Conservation (phyloP, 345 rosid species). For the Boechera retrofracta region DNA sequence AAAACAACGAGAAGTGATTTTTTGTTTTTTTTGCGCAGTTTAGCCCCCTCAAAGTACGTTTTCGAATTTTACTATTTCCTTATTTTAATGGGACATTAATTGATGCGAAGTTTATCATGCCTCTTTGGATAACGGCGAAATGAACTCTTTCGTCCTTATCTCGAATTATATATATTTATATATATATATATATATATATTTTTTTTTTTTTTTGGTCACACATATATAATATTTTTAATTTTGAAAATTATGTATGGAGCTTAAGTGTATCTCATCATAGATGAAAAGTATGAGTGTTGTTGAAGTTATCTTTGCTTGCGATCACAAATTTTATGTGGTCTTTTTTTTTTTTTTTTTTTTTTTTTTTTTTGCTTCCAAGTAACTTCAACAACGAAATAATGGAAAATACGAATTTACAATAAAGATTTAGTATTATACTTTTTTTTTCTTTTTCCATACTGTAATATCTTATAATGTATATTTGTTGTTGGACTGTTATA, state of each 20-base stretch:
- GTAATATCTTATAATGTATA: no score
- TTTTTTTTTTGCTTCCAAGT: neutral
- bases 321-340: conserved; percentile 8
- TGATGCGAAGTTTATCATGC: conserved; percentile 11
- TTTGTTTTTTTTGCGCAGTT: conserved; percentile 1
- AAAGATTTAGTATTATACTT: no score
- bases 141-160: neutral
- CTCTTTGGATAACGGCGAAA: conserved; percentile 1
- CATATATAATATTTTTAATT: neutral
- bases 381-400: neutral
- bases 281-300: neutral
- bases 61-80: neutral
- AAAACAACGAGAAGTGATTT: conserved; percentile 13
- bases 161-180: no score
- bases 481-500: neutral
- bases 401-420: neutral
- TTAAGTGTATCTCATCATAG: neutral
- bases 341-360: no score
- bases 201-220: no score
- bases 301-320: conserved; percentile 16
- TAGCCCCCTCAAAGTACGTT: conserved; percentile 15
- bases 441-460: no score
- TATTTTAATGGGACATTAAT: neutral
- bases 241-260: neutral
- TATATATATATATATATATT: neutral